These are phyloP conservation scores for Arachis hypogaea DNA, from an alignment of 306 rosid genomes.

Conservation along the genomic window DNA sequence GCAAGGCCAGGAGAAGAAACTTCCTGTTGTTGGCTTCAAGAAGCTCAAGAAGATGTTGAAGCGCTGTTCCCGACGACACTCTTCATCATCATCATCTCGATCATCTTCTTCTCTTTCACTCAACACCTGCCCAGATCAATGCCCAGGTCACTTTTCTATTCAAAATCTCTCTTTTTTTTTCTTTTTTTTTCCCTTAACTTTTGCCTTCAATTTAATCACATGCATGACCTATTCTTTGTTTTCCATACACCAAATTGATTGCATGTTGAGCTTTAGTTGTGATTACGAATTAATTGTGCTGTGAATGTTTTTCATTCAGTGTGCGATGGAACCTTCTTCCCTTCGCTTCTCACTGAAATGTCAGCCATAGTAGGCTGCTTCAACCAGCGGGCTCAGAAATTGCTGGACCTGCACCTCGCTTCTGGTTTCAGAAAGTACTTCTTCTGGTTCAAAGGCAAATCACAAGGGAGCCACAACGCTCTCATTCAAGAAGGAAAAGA, in stretches of 20 bases:
- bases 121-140: constrained; percentile 65
- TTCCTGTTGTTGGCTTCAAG: constrained; percentile 84
- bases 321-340: constrained; percentile 94
- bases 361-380: constrained; percentile 78
- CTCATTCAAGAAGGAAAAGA: constrained; percentile 82
- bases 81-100: too few relatives aligned
- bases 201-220: constrained; percentile 1
- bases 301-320: constrained; percentile 47
- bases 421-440: constrained; percentile 81
- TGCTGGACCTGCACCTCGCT: constrained; percentile 79
- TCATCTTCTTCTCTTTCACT: constrained; percentile 3
- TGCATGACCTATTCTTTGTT: constrained; percentile 21
- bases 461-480: constrained; percentile 48
- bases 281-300: neutral
- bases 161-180: neutral
- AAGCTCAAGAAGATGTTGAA: constrained; percentile 88
- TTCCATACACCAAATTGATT: neutral
- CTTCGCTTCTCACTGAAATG: constrained; percentile 90
- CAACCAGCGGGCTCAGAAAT: constrained; percentile 80
- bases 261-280: constrained; percentile 2
- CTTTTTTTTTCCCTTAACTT: neutral
- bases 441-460: constrained; percentile 70
- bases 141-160: constrained; percentile 54
- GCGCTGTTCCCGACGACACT: constrained; percentile 52
- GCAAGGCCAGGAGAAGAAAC: constrained; percentile 73